Conservation (phyloP, 768 basidiomycete species). For the Boletellus emodensis region DNA sequence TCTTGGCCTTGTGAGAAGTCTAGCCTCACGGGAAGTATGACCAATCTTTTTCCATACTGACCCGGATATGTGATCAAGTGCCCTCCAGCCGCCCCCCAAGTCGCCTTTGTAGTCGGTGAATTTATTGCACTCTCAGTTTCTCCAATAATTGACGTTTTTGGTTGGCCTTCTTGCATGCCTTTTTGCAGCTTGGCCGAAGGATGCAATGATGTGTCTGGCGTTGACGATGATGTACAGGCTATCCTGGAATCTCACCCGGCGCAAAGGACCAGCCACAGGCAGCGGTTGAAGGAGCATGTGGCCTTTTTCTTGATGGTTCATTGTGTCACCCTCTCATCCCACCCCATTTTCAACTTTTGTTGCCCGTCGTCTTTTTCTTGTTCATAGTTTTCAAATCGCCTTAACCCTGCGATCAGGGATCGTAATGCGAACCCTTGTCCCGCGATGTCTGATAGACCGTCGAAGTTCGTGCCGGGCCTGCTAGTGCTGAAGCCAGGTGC, state of each 20-base stretch:
- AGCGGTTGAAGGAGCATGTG: slow-evolving; percentile 78
- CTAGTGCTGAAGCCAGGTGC: slow-evolving; percentile 77
- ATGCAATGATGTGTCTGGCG: not conserved
- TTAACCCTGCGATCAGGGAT: slow-evolving; percentile 5
- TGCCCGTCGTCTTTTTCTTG: not conserved
- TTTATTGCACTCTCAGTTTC: not conserved
- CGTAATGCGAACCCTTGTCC: not conserved
- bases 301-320: not conserved
- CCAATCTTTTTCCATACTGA: not conserved
- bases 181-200: not conserved
- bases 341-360: slow-evolving; percentile 1
- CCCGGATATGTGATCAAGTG: slow-evolving; percentile 41
- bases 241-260: slow-evolving; percentile 84
- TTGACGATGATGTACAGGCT: slow-evolving; percentile 45
- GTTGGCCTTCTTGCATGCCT: not conserved
- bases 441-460: slow-evolving; percentile 53
- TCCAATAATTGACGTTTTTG: not conserved
- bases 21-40: slow-evolving; percentile 48
- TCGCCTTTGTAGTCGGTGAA: slow-evolving; percentile 81
- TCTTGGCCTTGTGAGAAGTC: no score
- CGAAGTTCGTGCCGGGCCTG: slow-evolving; percentile 72
- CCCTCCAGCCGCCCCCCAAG: slow-evolving; percentile 83
- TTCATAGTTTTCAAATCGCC: not conserved
- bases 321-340: not conserved
- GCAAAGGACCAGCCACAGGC: slow-evolving; percentile 75